Base-by-base conservation (phyloP, 805 yeast genomes). In the Wickerhamiella galacta region DNA sequence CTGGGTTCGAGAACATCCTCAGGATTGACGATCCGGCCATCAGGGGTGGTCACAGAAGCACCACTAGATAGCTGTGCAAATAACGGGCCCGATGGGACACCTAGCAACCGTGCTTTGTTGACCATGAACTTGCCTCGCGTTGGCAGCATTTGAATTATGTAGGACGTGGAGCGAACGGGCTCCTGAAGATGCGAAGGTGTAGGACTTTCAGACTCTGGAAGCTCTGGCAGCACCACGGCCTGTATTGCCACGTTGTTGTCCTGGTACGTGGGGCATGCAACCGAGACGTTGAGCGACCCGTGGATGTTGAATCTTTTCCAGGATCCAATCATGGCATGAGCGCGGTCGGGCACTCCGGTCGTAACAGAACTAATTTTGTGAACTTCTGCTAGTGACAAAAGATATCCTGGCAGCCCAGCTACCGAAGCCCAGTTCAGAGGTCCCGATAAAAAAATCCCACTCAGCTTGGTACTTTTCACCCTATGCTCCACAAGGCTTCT, bases 321-420 rank as follows among this genome's bases (percentile, higher is more conserved):
- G 0, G 87, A 70, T 1, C 85, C 66, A 3, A 80, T 66, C 29
- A 78, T 60, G 48, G 70, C 75, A 35, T 65, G 60, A 15, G 68
- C 35, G 19, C 70, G 47, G 2, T 58, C 49, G 28, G 55, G 58
- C n/a, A 74, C 68, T 31, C 71, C 64, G 15, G 38, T 16, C 17
- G 40, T 41, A 8, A 44, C 27, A n/a, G 16, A 32, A n/a, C 39
- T 16, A 4, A 25, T 18, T 12, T 19, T 44, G 30, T 34, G 30
- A 2, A 82, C 83, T 44, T 81, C 95, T 36, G 80, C 72, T 10
- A 78, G 61, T 0, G 95, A 81, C 32, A 87, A 57, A 31, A 87
- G 68, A 45, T 81, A 57, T 0, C 98, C 98, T 0, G 96, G 95
- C 5, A 87, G 53, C 0, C 98, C 98, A n/a, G 93, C 81, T 2